These are phyloP conservation scores for Creolimax fragrantissima DNA, from an alignment of 78 protist genomes.

Conservation along the genomic window DNA sequence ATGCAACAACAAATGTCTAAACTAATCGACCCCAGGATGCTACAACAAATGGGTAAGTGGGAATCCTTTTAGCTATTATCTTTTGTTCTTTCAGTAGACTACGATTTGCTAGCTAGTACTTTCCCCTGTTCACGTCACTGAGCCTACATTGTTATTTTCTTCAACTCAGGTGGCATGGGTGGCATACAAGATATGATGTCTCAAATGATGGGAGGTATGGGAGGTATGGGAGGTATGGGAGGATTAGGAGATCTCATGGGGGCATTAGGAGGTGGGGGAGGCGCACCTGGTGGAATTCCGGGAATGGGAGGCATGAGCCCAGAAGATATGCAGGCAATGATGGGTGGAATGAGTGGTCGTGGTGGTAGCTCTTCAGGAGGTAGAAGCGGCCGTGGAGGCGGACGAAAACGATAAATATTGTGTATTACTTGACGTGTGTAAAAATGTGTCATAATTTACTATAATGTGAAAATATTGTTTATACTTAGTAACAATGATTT, in stretches of 20 bases:
- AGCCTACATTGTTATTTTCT: too few species aligned
- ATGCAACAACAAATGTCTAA: slow-evolving; percentile 53
- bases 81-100: too few species aligned
- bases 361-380: background rate
- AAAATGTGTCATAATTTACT: too few species aligned
- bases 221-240: background rate
- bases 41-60: slow-evolving; percentile 67
- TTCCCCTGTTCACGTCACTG: too few species aligned
- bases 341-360: background rate
- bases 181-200: slow-evolving; percentile 5
- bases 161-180: background rate
- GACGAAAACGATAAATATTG: too few species aligned
- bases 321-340: background rate
- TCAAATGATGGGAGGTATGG: background rate
- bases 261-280: background rate
- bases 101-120: too few species aligned
- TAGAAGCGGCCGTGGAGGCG: background rate
- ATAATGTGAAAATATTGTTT: too few species aligned
- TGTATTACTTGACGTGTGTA: too few species aligned
- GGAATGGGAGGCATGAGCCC: background rate
- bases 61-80: too few species aligned
- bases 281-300: background rate
- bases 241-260: too few species aligned
- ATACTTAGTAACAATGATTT: too few species aligned
- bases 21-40: slow-evolving; percentile 68